Percentiles rank a stretch among this genome's conserved stretches.
Evolutionary conservation across 2,329 filamentous ascomycete species (phyloP).

Genomic region (Xylaria sp.): DNA sequence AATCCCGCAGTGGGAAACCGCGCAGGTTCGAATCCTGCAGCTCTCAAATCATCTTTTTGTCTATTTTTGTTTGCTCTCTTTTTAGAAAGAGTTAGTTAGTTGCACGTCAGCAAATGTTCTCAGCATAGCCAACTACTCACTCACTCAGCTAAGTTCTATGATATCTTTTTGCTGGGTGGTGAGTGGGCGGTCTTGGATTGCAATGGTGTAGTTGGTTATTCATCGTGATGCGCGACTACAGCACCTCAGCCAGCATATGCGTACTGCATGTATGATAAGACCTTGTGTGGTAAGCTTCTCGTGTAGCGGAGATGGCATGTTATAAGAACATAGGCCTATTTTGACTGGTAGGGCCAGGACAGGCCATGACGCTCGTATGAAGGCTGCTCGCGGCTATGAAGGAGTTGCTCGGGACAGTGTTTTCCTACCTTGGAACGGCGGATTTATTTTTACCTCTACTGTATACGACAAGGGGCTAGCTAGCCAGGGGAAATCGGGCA

Average conservation of each 20-base stretch:
- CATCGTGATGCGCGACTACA: not conserved
- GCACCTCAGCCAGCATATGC: not conserved
- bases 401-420: not conserved
- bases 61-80: not conserved
- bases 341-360: not conserved
- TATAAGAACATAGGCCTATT: too few species aligned
- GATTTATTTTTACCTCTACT: not conserved
- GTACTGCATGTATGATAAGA: not conserved
- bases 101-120: too few species aligned
- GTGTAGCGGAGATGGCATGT: not conserved
- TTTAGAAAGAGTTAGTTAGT: too few species aligned
- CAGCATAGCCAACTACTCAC: too few species aligned
- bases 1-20: slow-evolving; percentile 40
- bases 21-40: slow-evolving; percentile 41
- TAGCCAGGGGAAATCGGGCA: not conserved
- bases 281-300: not conserved
- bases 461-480: not conserved
- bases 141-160: not conserved
- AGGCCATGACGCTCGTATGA: not conserved
- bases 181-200: not conserved
- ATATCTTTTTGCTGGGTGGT: not conserved
- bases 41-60: slow-evolving; percentile 26
- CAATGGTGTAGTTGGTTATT: not conserved
- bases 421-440: not conserved
- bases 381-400: not conserved